Evolutionary conservation across 345 rosid species (phyloP).

Genomic region (Cardiospermum halicacabum): DNA sequence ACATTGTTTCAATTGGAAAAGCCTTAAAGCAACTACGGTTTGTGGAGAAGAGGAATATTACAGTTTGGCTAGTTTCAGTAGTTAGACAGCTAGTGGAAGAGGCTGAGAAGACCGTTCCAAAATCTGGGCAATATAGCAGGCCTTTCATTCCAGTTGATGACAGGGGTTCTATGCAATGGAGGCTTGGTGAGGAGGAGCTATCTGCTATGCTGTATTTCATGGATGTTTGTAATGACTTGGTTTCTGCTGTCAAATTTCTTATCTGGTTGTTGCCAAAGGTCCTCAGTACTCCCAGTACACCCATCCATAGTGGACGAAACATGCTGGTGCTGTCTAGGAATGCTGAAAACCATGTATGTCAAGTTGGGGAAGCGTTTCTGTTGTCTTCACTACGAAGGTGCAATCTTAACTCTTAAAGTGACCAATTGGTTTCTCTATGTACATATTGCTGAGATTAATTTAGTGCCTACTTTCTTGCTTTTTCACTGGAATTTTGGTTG

Average conservation of each 20-base stretch:
- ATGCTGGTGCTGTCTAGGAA: slow-evolving; percentile 47
- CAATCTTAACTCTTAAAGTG: slow-evolving; percentile 3
- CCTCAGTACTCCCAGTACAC: slow-evolving; percentile 46
- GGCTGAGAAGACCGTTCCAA: slow-evolving; percentile 52
- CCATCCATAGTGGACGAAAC: slow-evolving; percentile 74
- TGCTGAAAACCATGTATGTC: slow-evolving; percentile 62
- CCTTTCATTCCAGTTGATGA: slow-evolving; percentile 57
- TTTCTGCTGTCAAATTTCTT: slow-evolving; percentile 69
- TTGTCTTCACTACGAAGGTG: slow-evolving; percentile 85
- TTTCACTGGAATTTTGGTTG: background rate
- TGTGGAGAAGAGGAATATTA: slow-evolving; percentile 68
- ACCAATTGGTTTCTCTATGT: background rate
- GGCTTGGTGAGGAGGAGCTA: slow-evolving; percentile 86
- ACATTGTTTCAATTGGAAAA: slow-evolving; percentile 66
- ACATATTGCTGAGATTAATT: background rate
- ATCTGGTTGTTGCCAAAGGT: slow-evolving; percentile 92
- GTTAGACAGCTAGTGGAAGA: slow-evolving; percentile 83
- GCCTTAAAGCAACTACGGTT: slow-evolving; percentile 66
- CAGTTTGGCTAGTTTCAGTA: slow-evolving; percentile 68
- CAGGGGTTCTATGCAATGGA: slow-evolving; percentile 59
- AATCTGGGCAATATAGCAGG: slow-evolving; percentile 56
- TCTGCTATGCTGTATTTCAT: slow-evolving; percentile 66
- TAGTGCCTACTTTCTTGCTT: background rate
- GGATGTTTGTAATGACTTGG: slow-evolving; percentile 73
- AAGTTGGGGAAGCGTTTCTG: slow-evolving; percentile 77